A percentile compares a stretch with the other conserved stretches of the same genome.
These are phyloP conservation scores for Buxus sempervirens DNA, from an alignment of 164 flowering plant genomes.

Conservation along the genomic window DNA sequence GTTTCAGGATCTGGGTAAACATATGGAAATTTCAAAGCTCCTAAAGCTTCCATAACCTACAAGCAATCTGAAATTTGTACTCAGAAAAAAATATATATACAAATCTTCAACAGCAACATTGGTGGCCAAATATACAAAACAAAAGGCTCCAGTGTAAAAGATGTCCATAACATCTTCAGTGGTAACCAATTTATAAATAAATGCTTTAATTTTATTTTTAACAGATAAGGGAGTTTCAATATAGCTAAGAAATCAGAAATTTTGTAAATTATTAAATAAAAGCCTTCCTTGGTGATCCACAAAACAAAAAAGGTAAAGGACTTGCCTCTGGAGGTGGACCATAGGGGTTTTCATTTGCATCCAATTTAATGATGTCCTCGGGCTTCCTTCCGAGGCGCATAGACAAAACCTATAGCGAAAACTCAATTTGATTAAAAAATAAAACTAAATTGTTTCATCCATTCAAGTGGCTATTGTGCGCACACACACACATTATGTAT, in stretches of 20 bases:
- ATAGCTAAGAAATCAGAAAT: too few relatives aligned
- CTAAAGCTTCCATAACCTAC: slow-evolving; percentile 88
- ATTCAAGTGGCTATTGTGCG: neutral
- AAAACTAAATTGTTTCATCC: neutral
- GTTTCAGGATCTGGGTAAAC: slow-evolving; percentile 97
- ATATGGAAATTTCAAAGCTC: slow-evolving; percentile 76
- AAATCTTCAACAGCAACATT: slow-evolving; percentile 5
- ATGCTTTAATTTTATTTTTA: neutral
- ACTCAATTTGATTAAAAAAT: slow-evolving; percentile 6
- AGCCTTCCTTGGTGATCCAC: neutral
- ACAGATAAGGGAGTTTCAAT: too few relatives aligned
- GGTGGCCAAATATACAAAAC: neutral
- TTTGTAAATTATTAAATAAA: neutral
- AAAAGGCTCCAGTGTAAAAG: neutral
- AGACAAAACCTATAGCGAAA: slow-evolving; percentile 70
- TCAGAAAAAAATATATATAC: slow-evolving; percentile 19
- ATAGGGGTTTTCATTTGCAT: slow-evolving; percentile 99
- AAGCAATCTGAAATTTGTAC: slow-evolving; percentile 31
- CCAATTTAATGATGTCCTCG: slow-evolving; percentile 90
- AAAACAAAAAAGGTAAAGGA: neutral
- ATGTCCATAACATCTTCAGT: slow-evolving; percentile 1
- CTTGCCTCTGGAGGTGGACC: slow-evolving; percentile 99
- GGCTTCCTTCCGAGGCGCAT: slow-evolving; percentile 87
- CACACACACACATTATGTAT: neutral
- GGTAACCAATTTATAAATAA: neutral